These are phyloP conservation scores for Trichoderma sp. DNA, from an alignment of 2,329 filamentous ascomycete genomes.

Conservation along the genomic window DNA sequence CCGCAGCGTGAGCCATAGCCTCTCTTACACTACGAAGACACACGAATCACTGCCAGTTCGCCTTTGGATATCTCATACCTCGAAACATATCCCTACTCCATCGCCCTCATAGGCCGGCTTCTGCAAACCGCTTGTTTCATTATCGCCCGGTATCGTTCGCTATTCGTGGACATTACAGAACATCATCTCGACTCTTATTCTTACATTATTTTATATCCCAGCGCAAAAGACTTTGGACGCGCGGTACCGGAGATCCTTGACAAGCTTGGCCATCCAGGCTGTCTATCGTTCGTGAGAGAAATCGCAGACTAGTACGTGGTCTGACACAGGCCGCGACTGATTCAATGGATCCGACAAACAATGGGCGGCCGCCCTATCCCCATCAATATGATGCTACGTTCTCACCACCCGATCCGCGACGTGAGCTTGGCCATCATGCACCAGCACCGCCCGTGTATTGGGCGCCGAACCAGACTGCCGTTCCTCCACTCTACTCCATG, in stretches of 20 bases:
- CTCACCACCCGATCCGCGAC: conserved; percentile 22
- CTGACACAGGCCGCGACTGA: conserved; percentile 3
- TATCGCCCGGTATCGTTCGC: neutral
- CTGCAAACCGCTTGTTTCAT: neutral
- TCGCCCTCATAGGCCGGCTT: neutral
- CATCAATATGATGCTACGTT: conserved; percentile 15
- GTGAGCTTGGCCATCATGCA: conserved; percentile 4
- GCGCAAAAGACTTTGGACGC: neutral
- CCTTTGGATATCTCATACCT: neutral
- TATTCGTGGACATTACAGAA: neutral
- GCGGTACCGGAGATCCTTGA: neutral
- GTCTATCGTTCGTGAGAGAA: neutral
- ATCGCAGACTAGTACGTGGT: neutral
- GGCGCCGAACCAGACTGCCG: neutral
- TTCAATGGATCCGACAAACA: conserved; percentile 41
- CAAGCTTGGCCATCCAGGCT: neutral
- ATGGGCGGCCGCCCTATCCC: conserved; percentile 30
- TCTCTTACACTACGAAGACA: neutral
- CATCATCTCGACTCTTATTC: neutral
- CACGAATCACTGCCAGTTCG: neutral
- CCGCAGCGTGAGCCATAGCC: neutral
- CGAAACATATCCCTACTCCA: neutral
- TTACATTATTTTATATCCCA: neutral
- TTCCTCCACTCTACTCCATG: conserved; percentile 33
- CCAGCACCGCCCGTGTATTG: neutral